A percentile compares a stretch with the other conserved stretches of the same genome.
phyloP scores from a whole-genome alignment of 495 filamentous ascomycete species.

The Hypomontagnella monticulosa region DNA sequence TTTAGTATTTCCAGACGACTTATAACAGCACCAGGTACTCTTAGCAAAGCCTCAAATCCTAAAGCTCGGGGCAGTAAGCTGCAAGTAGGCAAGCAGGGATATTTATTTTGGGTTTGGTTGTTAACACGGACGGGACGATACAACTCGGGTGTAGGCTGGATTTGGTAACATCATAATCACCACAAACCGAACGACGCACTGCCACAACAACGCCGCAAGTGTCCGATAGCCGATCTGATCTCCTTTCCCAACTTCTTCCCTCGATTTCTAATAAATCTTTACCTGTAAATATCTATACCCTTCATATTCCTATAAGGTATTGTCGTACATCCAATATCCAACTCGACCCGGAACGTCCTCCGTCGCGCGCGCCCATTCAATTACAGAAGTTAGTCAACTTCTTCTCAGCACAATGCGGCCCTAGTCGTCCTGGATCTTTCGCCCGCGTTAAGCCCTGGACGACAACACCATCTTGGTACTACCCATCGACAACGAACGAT shows the following conservation, averaged over 20 bases:
- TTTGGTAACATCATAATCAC: slow-evolving; percentile 40
- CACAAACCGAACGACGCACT: slow-evolving; percentile 41
- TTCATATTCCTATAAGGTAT: slow-evolving; percentile 2
- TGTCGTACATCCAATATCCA: background rate
- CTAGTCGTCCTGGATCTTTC: slow-evolving; percentile 40
- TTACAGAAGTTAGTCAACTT: slow-evolving; percentile 25
- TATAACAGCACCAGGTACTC: background rate
- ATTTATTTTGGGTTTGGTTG: background rate
- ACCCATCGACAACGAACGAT: slow-evolving; percentile 43
- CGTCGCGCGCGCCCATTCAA: slow-evolving; percentile 30
- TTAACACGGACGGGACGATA: slow-evolving; percentile 14
- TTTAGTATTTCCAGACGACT: background rate
- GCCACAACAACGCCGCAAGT: slow-evolving; percentile 35
- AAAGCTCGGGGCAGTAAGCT: slow-evolving; percentile 25
- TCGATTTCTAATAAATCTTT: slow-evolving; percentile 16
- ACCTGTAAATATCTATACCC: slow-evolving; percentile 17
- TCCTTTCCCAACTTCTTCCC: slow-evolving; percentile 31
- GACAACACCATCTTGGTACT: slow-evolving; percentile 33
- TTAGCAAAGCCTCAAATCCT: slow-evolving; percentile 20
- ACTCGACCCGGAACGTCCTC: slow-evolving; percentile 3
- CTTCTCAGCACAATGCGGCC: slow-evolving; percentile 42
- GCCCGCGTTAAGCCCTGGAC: slow-evolving; percentile 40
- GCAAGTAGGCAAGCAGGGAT: slow-evolving; percentile 19
- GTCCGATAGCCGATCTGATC: slow-evolving; percentile 36
- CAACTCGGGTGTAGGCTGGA: slow-evolving; percentile 25